Evolutionary conservation across 1,139 yeast genomes (phyloP), one percentile per base, ranked within the genome.

Genomic region (Pichia sp.): DNA sequence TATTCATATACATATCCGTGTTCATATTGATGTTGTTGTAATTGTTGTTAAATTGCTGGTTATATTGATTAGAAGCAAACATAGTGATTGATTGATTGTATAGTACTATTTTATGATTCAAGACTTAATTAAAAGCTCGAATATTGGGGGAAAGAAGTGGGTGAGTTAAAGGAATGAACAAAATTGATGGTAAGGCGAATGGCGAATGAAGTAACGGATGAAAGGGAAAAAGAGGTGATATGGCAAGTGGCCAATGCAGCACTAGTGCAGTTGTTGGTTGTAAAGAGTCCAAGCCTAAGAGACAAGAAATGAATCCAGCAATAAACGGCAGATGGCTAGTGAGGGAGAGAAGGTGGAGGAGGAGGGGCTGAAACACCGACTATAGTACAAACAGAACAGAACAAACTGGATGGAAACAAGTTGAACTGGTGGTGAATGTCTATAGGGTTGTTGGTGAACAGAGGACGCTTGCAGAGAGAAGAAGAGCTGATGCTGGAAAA

Each of bases 41-140:
- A n/a, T 25, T 25, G 17, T 30, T 30, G 12, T 30, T 30, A 10
- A 14, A 15, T n/a, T 11, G 31, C 10, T 28, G 31, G 17, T 30
- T 17, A 11, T 18, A 30, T 8, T 17, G 21, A 30, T 34, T 34
- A 21, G 24, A 23, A 15, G 36, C 42, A 39, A 39, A 35, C 39
- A 35, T 39, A 12, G 4, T 24, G 2, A 28, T 20, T 10, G 24
- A 7, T 23, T 17, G 10, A 12, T 22, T 22, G 24, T 22, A n/a
- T n/a, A n/a, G n/a, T n/a, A n/a, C n/a, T n/a, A n/a, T n/a, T n/a
- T 22, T 22, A 36, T 22, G 25, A 24, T 39, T 43, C 44, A 44
- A 31, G 23, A 41, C 47, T 44, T 44, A 44, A 39, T 44, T 44
- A 44, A 44, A 44, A 44, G 47, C 33, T 44, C 47, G 47, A 30